A percentile compares a stretch with the other conserved stretches of the same genome.
These are phyloP conservation scores for Pythium dissimile DNA, from an alignment of 352 stramenopile species.

Conservation along the genomic window DNA sequence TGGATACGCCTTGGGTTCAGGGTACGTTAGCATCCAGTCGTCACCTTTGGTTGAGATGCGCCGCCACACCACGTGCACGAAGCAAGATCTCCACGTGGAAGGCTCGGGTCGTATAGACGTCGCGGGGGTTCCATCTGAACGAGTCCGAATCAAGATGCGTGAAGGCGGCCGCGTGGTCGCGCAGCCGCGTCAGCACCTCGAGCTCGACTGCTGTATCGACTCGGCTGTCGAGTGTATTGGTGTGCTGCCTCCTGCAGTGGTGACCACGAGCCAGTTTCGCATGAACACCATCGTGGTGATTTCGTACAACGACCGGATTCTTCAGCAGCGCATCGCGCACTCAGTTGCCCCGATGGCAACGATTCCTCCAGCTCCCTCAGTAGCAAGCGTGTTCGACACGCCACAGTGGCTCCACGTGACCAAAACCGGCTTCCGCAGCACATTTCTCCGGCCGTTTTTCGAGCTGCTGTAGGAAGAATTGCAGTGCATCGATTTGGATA, in stretches of 20 bases:
- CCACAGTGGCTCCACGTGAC: neutral
- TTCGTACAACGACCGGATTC: neutral
- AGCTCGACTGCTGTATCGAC: neutral
- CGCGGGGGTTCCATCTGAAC: neutral
- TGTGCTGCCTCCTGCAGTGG: neutral
- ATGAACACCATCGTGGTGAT: neutral
- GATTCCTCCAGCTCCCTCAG: neutral
- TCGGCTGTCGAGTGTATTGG: neutral
- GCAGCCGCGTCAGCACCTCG: neutral
- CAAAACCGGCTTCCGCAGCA: neutral
- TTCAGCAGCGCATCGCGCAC: neutral
- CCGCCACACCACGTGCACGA: neutral
- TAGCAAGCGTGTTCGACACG: neutral
- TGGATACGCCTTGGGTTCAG: neutral
- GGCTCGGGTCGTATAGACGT: neutral
- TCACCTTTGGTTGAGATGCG: neutral
- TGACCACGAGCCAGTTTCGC: neutral
- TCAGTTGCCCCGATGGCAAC: neutral
- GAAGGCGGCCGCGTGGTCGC: neutral
- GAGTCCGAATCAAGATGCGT: neutral
- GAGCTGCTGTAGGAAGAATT: neutral
- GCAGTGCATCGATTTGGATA: too few species aligned
- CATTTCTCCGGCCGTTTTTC: neutral
- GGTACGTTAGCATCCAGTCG: neutral
- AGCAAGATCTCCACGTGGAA: neutral